A percentile compares a stretch with the other conserved stretches of the same genome.
Conservation (phyloP, 1,139 yeast genomes). For the Hyphopichia fennica region DNA sequence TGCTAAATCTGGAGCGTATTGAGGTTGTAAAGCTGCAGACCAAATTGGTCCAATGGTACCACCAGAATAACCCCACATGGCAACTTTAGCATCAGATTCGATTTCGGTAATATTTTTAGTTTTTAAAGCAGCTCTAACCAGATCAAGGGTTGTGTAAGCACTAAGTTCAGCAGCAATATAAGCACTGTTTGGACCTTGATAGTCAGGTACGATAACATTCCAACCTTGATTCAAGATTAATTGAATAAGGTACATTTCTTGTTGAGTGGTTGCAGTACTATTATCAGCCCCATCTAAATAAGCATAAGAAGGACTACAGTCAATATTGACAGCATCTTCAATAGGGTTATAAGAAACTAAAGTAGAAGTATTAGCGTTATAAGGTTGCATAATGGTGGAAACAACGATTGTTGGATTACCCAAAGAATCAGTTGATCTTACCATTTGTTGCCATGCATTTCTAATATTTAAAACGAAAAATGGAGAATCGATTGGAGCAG, state of each 20-base stretch:
- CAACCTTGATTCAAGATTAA: conserved; percentile 28
- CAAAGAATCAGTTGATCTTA: conserved; percentile 32
- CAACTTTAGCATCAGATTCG: conserved; percentile 13
- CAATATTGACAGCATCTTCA: conserved; percentile 26
- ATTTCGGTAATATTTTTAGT: conserved; percentile 15
- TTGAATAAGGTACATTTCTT: conserved; percentile 26
- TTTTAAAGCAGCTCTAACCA: conserved; percentile 15
- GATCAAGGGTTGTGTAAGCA: conserved; percentile 25
- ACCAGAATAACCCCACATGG: conserved; percentile 25
- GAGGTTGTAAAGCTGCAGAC: conserved; percentile 21
- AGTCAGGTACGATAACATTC: conserved; percentile 33
- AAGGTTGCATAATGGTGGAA: conserved; percentile 33
- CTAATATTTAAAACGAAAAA: conserved; percentile 11
- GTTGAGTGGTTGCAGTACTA: conserved; percentile 15
- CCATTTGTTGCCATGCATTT: conserved; percentile 31
- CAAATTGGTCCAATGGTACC: conserved; percentile 11
- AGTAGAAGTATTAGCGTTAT: conserved; percentile 26
- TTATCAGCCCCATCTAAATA: conserved; percentile 20
- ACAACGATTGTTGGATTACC: conserved; percentile 33
- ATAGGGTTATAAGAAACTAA: conserved; percentile 35
- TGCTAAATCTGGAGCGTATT: conserved; percentile 21
- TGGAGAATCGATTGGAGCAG: conserved; percentile 13
- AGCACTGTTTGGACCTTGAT: conserved; percentile 28
- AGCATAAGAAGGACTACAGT: conserved; percentile 37
- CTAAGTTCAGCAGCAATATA: conserved; percentile 22